A percentile compares a stretch with the other conserved stretches of the same genome.
phyloP scores from a whole-genome alignment of 208 protist species.

The Sergeia podlipaevii region DNA sequence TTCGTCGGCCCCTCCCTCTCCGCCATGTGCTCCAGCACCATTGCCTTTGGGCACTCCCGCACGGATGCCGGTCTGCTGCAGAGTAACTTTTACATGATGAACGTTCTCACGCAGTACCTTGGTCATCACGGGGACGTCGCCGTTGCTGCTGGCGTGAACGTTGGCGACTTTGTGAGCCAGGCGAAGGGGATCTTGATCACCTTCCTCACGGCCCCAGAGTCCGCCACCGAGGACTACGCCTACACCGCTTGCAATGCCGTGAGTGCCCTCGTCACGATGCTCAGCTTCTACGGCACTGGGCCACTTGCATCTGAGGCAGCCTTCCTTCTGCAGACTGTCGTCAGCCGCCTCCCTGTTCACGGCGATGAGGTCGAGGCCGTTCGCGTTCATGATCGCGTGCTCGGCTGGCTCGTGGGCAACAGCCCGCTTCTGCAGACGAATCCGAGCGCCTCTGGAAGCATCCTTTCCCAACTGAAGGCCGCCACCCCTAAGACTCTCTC shows the following conservation, averaged over 20 bases:
- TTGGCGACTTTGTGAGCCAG: constrained; percentile 38
- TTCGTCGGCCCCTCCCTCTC: constrained; percentile 46
- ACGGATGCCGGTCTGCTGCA: constrained; percentile 58
- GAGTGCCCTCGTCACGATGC: constrained; percentile 53
- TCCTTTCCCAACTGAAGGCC: constrained; percentile 36
- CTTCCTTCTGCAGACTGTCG: constrained; percentile 37
- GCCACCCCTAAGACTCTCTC: constrained; percentile 37
- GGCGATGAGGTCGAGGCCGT: constrained; percentile 72
- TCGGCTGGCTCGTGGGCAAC: constrained; percentile 50
- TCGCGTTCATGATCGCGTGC: constrained; percentile 66
- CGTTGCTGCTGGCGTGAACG: constrained; percentile 19
- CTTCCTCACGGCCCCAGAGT: constrained; percentile 32
- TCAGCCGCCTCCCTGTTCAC: constrained; percentile 47
- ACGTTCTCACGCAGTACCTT: constrained; percentile 59
- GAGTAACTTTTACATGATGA: constrained; percentile 72
- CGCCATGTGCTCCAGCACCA: constrained; percentile 33
- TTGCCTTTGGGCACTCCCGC: constrained; percentile 41
- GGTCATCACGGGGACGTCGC: constrained; percentile 17
- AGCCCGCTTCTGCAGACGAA: constrained; percentile 36
- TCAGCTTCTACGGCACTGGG: constrained; percentile 42
- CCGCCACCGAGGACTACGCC: constrained; percentile 30
- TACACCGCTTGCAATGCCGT: constrained; percentile 70
- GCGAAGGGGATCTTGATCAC: constrained; percentile 28
- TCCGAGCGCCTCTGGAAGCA: constrained; percentile 16
- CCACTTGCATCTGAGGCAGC: constrained; percentile 14